These are phyloP conservation scores for Arthroderma uncinatum DNA, from an alignment of 2,329 filamentous ascomycete species.

Conservation along the genomic window DNA sequence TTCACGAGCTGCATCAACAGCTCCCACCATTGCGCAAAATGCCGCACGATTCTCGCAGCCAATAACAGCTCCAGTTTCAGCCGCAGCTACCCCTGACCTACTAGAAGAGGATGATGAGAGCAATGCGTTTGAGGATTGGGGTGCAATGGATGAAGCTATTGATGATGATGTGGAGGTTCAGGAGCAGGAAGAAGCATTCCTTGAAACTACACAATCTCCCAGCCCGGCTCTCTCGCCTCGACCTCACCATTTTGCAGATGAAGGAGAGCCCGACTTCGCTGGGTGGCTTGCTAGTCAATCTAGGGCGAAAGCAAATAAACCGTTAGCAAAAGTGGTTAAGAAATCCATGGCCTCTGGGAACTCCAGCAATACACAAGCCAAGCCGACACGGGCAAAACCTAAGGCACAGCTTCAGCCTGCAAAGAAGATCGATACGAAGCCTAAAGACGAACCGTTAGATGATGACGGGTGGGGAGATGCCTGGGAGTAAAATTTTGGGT, in stretches of 20 bases:
- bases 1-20: background rate
- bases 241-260: conserved; percentile 56
- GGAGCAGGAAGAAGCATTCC: conserved; percentile 39
- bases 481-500: conserved; percentile 29
- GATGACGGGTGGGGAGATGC: conserved; percentile 42
- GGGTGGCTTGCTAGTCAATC: conserved; percentile 87
- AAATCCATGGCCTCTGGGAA: conserved; percentile 44
- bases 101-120: conserved; percentile 20
- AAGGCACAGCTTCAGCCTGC: conserved; percentile 38
- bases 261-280: conserved; percentile 86
- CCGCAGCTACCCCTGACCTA: conserved; percentile 37
- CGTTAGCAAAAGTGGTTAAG: conserved; percentile 69
- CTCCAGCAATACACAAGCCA: conserved; percentile 26
- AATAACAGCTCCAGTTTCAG: conserved; percentile 26
- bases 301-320: conserved; percentile 58
- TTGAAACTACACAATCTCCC: conserved; percentile 28
- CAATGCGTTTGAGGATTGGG: conserved; percentile 63
- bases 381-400: conserved; percentile 29
- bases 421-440: conserved; percentile 64
- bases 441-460: conserved; percentile 32
- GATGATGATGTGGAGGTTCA: conserved; percentile 45
- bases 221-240: conserved; percentile 20
- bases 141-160: conserved; percentile 38
- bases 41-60: conserved; percentile 2
- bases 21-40: background rate